Conservation (phyloP, 768 basidiomycete genomes). For the Xanthoconium purpureum region DNA sequence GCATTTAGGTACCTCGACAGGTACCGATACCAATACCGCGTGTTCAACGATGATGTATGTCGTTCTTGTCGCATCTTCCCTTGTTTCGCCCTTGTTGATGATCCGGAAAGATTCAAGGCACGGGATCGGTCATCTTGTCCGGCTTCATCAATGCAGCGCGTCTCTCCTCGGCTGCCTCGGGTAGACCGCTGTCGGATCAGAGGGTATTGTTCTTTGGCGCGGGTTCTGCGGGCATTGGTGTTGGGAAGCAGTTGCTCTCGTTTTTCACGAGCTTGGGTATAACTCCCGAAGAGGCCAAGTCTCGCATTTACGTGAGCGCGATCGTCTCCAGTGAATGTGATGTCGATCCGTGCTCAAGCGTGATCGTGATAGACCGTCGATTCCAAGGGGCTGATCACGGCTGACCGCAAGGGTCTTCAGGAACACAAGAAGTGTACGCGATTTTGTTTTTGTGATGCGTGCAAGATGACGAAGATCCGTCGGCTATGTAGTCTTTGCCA, state of each 20-base stretch:
- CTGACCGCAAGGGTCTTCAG: conserved; percentile 62
- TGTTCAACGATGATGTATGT: conserved; percentile 74
- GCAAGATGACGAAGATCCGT: background rate
- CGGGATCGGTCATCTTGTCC: conserved; percentile 71
- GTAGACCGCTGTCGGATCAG: conserved; percentile 43
- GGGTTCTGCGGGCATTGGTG: conserved; percentile 52
- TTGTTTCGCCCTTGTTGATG: background rate
- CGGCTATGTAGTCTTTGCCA: conserved; percentile 55
- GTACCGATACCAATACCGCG: conserved; percentile 54
- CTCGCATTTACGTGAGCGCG: conserved; percentile 59
- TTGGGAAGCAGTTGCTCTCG: conserved; percentile 47
- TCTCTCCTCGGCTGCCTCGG: conserved; percentile 48
- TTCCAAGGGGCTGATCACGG: conserved; percentile 73
- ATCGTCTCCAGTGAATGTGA: background rate
- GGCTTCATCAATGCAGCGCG: conserved; percentile 74
- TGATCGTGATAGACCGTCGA: conserved; percentile 55
- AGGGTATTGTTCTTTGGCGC: conserved; percentile 59
- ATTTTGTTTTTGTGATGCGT: background rate
- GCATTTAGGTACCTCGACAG: conserved; percentile 71
- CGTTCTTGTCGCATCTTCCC: background rate
- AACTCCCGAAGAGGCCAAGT: conserved; percentile 61
- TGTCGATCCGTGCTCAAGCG: conserved; percentile 12
- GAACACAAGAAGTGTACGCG: conserved; percentile 69
- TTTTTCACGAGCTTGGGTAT: conserved; percentile 55
- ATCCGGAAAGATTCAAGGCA: conserved; percentile 56